Evolutionary conservation across 2,329 filamentous ascomycete species (phyloP), one percentile per base, ranked within the genome.

Genomic region (Calonectria henricotiae): DNA sequence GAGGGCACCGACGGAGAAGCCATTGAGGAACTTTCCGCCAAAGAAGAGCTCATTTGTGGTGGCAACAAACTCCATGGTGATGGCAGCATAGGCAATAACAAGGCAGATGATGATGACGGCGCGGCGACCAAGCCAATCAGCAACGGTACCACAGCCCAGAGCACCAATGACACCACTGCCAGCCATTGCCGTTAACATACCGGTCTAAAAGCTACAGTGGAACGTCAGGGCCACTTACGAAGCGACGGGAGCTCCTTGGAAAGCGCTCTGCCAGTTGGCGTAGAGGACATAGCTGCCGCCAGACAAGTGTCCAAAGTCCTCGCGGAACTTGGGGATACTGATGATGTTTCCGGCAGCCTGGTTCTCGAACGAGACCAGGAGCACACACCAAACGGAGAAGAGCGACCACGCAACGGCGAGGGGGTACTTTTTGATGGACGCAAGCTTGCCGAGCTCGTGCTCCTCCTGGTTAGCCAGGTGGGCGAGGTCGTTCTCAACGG

Each of bases 251-350:
- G 78, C 85, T 12, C 83, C 84, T 44, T 80, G 79, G 70, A 86
- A 85, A 5, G 84, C 84, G 23, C 79, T 80, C 71, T 86, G 84
- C 85, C 85, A 86, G 17, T 82, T 79, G 4, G 83, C 80, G 15
- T 81, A 75, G 9, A 86, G 74, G 7, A 85, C 83, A 76, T 82
- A 85, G 65, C 75, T 75, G 0, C 78, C 81, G 1, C 80, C 77
- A 51, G 78, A 83, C 7, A 73, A 65, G 51, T 79, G 73, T 0
- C 84, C 84, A 74, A 86, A 86, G 71, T 86, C 84, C 68, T 85
- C 80, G 39, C 83, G 79, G 73, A 86, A 86, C 65, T 82, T 69
- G 2, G 84, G 84, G n/a, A 86, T 83, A 25, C 83, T 80, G 46
- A 85, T 79, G 27, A 85, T 80, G 63, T 77, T 83, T 6, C 83